These are phyloP conservation scores for Candida caryicola DNA, from an alignment of 805 yeast genomes.

Conservation along the genomic window DNA sequence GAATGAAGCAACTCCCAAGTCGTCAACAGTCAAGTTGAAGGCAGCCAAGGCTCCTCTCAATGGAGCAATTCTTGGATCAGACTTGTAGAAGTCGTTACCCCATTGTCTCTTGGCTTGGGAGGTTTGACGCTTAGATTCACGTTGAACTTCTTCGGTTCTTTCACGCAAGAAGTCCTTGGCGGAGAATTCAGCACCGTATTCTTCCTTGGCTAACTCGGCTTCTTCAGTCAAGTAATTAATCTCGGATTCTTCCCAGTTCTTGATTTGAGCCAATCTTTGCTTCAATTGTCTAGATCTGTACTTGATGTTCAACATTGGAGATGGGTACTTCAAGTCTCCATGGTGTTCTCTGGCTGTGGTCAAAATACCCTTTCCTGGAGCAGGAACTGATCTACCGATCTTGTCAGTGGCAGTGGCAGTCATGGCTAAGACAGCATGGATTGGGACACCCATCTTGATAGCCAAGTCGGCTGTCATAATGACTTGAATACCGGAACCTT, in stretches of 20 bases:
- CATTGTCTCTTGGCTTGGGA: conserved; percentile 87
- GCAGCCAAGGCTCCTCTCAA: conserved; percentile 95
- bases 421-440: conserved; percentile 90
- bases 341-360: conserved; percentile 96
- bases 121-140: conserved; percentile 82
- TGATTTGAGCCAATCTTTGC: conserved; percentile 72
- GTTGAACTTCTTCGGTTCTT: conserved; percentile 81
- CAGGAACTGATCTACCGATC: conserved; percentile 98
- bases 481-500: conserved; percentile 98
- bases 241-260: conserved; percentile 83
- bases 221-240: conserved; percentile 67
- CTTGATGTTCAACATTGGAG: conserved; percentile 81
- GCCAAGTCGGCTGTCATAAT: conserved; percentile 95
- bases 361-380: conserved; percentile 99
- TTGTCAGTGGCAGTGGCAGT: conserved; percentile 97
- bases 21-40: conserved; percentile 90
- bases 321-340: conserved; percentile 71
- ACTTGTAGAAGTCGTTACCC: conserved; percentile 92
- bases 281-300: conserved; percentile 92
- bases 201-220: conserved; percentile 53
- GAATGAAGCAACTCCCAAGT: conserved; percentile 94
- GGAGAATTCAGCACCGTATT: conserved; percentile 48
- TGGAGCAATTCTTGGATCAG: conserved; percentile 94
- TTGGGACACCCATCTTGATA: conserved; percentile 97
- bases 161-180: conserved; percentile 60